These are phyloP conservation scores for Fusarium sp. DNA, from an alignment of 2,329 filamentous ascomycete species.

Conservation along the genomic window DNA sequence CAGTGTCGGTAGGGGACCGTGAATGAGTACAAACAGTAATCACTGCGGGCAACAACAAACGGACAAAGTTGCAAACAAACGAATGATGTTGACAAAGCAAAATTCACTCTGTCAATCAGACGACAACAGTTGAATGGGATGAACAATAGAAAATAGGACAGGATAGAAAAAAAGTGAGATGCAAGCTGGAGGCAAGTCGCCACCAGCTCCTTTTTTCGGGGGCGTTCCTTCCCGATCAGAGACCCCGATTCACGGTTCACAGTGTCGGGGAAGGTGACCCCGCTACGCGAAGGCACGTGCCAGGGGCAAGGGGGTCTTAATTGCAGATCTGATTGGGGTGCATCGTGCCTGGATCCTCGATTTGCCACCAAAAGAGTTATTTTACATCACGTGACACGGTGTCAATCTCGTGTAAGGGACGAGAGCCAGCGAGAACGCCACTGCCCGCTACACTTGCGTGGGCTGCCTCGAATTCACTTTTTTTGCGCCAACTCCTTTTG, in stretches of 20 bases:
- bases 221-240: conserved; percentile 27
- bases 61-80: conserved; percentile 15
- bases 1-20: conserved; percentile 26
- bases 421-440: conserved; percentile 39
- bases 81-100: conserved; percentile 10
- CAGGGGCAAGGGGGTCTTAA: conserved; percentile 13
- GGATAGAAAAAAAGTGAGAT: conserved; percentile 22
- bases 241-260: conserved; percentile 53
- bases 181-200: conserved; percentile 43
- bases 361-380: conserved; percentile 5
- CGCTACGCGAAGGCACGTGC: conserved; percentile 56
- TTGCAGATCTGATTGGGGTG: conserved; percentile 41
- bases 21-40: conserved; percentile 18
- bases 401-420: conserved; percentile 47
- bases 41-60: conserved; percentile 26
- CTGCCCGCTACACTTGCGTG: conserved; percentile 22
- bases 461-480: conserved; percentile 24
- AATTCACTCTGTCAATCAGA: conserved; percentile 3
- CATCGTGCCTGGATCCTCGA: conserved; percentile 32
- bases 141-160: conserved; percentile 20
- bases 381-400: conserved; percentile 55
- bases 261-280: conserved; percentile 43
- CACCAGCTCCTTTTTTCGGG: conserved; percentile 47
- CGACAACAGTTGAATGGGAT: conserved; percentile 8
- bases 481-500: conserved; percentile 42